Evolutionary conservation across 176 grass and related monocot genomes (phyloP).

Genomic region (Alloteropsis semialata): DNA sequence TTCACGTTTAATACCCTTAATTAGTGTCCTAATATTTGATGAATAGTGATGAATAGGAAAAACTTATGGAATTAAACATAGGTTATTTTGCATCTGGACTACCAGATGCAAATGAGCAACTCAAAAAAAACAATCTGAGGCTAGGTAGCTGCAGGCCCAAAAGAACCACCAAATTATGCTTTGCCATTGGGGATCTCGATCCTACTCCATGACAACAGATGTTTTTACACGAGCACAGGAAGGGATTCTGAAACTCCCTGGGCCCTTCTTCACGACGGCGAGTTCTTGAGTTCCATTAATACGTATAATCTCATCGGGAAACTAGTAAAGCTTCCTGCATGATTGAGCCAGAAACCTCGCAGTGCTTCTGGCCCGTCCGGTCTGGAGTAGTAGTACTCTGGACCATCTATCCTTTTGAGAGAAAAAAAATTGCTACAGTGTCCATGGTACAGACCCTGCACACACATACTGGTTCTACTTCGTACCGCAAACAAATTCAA

Average conservation of each 20-base stretch:
- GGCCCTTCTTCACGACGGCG: background rate
- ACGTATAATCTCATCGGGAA: constrained; percentile 15
- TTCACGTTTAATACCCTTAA: too few species aligned
- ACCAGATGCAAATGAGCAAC: background rate
- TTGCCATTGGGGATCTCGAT: background rate
- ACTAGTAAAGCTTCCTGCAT: background rate
- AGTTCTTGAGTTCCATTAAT: background rate
- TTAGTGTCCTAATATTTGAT: too few species aligned
- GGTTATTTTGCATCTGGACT: background rate
- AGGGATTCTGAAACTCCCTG: background rate
- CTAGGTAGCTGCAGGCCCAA: too few species aligned
- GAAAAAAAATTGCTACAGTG: background rate
- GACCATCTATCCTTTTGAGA: background rate
- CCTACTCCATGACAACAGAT: background rate
- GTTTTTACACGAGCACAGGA: background rate
- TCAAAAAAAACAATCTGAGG: too few species aligned
- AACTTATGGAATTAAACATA: too few species aligned
- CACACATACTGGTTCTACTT: background rate
- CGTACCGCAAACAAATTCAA: background rate
- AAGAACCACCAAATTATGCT: background rate
- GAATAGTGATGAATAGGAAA: too few species aligned
- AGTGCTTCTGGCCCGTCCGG: background rate
- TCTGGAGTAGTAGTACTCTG: too few species aligned
- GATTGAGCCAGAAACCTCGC: background rate
- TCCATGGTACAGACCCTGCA: background rate